Evolutionary conservation across 495 filamentous ascomycete species (phyloP).

Genomic region (Ascodesmis nigricans): DNA sequence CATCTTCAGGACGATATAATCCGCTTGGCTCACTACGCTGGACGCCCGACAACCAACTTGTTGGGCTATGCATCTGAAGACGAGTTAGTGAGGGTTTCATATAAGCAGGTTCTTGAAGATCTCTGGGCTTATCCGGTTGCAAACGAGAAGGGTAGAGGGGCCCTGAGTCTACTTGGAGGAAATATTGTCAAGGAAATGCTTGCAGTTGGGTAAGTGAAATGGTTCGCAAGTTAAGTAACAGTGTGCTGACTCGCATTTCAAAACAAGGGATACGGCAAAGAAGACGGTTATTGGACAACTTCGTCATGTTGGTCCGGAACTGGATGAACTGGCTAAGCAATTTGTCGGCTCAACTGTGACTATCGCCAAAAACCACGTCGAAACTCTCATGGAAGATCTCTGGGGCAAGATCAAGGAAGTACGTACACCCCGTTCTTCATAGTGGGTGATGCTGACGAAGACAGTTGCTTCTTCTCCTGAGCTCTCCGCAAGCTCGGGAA

Average conservation of each 20-base stretch:
- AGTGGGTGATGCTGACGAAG: constrained; percentile 2
- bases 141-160: background rate
- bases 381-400: constrained; percentile 8
- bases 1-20: constrained; percentile 10
- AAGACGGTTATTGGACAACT: constrained; percentile 17
- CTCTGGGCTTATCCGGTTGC: constrained; percentile 7
- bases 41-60: constrained; percentile 12
- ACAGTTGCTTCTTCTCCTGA: constrained; percentile 4
- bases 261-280: constrained; percentile 6
- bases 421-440: background rate
- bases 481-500: too few relatives aligned
- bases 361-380: constrained; percentile 17
- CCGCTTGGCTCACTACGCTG: constrained; percentile 16
- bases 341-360: constrained; percentile 13
- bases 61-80: constrained; percentile 10
- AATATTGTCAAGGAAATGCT: constrained; percentile 2
- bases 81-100: constrained; percentile 5
- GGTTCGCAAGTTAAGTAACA: too few relatives aligned
- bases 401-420: constrained; percentile 11
- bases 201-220: background rate
- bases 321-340: constrained; percentile 17
- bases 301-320: constrained; percentile 17
- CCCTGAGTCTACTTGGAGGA: background rate
- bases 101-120: constrained; percentile 15
- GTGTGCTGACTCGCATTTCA: constrained; percentile 4